phyloP scores from a whole-genome alignment of 225 moss, liverwort and hornwort genomes.

The Bryoerythrophyllum caledonicum region DNA sequence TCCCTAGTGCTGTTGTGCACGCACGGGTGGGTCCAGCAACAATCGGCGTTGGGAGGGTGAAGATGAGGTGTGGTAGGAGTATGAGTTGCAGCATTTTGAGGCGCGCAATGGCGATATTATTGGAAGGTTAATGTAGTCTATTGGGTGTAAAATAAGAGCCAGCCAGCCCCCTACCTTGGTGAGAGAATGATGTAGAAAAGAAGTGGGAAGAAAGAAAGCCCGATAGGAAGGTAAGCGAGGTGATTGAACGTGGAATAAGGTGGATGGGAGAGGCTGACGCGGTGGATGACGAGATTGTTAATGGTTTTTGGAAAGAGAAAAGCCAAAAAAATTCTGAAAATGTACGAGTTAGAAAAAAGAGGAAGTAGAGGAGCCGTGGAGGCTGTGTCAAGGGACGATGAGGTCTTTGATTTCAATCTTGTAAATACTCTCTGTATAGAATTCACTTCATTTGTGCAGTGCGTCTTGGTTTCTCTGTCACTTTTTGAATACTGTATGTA shows the following conservation, averaged over 20 bases:
- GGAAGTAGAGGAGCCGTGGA: slow-evolving; percentile 14
- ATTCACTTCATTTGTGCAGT: slow-evolving; percentile 32
- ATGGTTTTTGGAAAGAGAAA: slow-evolving; percentile 18
- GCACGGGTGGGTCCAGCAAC: slow-evolving; percentile 1
- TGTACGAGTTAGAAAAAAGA: neutral
- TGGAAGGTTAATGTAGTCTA: slow-evolving; percentile 38
- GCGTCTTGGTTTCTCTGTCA: neutral
- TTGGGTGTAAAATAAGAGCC: slow-evolving; percentile 48
- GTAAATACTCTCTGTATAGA: slow-evolving; percentile 35
- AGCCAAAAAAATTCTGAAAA: slow-evolving; percentile 27
- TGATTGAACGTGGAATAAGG: slow-evolving; percentile 45
- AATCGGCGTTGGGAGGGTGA: slow-evolving; percentile 21
- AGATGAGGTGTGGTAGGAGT: slow-evolving; percentile 18
- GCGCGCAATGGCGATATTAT: slow-evolving; percentile 18
- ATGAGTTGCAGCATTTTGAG: slow-evolving; percentile 33
- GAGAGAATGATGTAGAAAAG: slow-evolving; percentile 21
- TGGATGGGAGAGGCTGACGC: slow-evolving; percentile 42
- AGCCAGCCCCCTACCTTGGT: slow-evolving; percentile 45
- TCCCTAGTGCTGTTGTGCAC: slow-evolving; percentile 11
- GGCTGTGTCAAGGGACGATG: slow-evolving; percentile 30
- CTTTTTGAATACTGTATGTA: no score
- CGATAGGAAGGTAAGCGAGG: slow-evolving; percentile 42
- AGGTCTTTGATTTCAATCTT: slow-evolving; percentile 33
- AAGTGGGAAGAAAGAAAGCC: slow-evolving; percentile 18
- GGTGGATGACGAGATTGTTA: slow-evolving; percentile 22